A percentile compares a stretch with the other conserved stretches of the same genome.
phyloP scores from a whole-genome alignment of 768 basidiomycete species.

The Suillus clintonianus region DNA sequence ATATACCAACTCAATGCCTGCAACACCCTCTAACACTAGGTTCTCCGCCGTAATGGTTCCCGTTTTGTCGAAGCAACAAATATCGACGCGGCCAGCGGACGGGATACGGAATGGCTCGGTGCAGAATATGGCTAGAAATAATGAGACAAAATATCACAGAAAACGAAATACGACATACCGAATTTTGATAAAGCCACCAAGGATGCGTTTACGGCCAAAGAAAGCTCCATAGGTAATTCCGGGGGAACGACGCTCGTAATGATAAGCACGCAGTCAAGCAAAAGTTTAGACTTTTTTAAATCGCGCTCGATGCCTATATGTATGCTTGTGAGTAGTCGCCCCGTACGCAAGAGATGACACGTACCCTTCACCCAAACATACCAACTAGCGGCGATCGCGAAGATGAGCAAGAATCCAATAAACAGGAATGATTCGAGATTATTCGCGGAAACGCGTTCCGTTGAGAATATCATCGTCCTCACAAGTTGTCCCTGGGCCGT shows the following conservation, averaged over 20 bases:
- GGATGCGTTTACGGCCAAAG: slow-evolving; percentile 93
- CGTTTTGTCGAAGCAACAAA: slow-evolving; percentile 99
- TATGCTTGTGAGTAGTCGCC: not conserved
- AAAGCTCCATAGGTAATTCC: slow-evolving; percentile 97
- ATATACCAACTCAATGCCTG: too few relatives aligned
- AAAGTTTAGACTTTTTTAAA: slow-evolving; percentile 90
- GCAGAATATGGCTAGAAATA: slow-evolving; percentile 85
- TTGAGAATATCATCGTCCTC: slow-evolving; percentile 98
- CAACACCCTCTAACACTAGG: too few relatives aligned
- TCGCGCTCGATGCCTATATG: slow-evolving; percentile 84
- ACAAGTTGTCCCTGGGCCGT: slow-evolving; percentile 97
- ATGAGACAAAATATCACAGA: slow-evolving; percentile 1
- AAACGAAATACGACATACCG: slow-evolving; percentile 49
- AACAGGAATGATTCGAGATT: slow-evolving; percentile 95
- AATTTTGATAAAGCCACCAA: slow-evolving; percentile 92
- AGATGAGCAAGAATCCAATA: slow-evolving; percentile 96
- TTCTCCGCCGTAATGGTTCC: too few relatives aligned
- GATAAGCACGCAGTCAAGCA: slow-evolving; percentile 94
- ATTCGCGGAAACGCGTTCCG: slow-evolving; percentile 95
- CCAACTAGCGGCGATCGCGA: slow-evolving; percentile 96
- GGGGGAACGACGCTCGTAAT: slow-evolving; percentile 98
- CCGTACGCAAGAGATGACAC: slow-evolving; percentile 16
- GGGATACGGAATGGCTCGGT: slow-evolving; percentile 99
- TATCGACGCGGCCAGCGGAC: slow-evolving; percentile 91
- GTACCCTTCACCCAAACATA: slow-evolving; percentile 97